Conservation (phyloP, 2,329 filamentous ascomycete genomes). For the Waltergamsia citrina region DNA sequence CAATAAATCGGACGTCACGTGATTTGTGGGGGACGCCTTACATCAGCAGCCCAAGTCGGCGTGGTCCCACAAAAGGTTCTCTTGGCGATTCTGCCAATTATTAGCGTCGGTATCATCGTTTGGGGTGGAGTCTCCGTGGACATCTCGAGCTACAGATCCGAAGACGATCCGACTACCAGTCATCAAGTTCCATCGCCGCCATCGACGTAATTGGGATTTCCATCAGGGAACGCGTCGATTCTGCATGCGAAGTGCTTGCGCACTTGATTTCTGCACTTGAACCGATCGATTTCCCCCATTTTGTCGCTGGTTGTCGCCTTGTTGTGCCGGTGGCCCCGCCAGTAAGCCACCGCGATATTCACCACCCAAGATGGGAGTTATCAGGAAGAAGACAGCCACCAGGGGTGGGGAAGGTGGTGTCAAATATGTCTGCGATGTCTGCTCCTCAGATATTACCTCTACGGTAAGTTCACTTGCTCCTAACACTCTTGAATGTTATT, state of each 20-base stretch:
- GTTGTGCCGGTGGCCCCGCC: not conserved
- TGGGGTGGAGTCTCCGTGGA: conserved; percentile 5
- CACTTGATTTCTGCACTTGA: too few relatives aligned
- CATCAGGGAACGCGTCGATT: conserved; percentile 19
- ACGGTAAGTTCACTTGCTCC: conserved; percentile 54
- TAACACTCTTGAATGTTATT: conserved; percentile 4
- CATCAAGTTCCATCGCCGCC: conserved; percentile 15
- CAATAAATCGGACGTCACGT: too few relatives aligned
- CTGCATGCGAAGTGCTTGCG: conserved; percentile 7
- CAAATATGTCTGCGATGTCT: conserved; percentile 96
- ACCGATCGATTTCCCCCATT: not conserved
- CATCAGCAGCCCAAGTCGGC: too few relatives aligned
- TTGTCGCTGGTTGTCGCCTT: not conserved
- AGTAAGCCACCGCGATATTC: not conserved
- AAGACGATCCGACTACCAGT: conserved; percentile 8
- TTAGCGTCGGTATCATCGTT: too few relatives aligned
- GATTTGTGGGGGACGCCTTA: too few relatives aligned
- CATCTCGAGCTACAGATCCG: conserved; percentile 4
- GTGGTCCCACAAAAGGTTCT: too few relatives aligned
- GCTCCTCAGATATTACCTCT: conserved; percentile 91
- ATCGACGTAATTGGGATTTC: conserved; percentile 7
- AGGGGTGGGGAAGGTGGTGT: conserved; percentile 79
- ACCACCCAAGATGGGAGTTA: conserved; percentile 66
- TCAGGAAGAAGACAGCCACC: conserved; percentile 87
- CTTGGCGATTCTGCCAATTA: too few relatives aligned